These are phyloP conservation scores for Vigna trinervia DNA, from an alignment of 306 rosid genomes.

Conservation along the genomic window DNA sequence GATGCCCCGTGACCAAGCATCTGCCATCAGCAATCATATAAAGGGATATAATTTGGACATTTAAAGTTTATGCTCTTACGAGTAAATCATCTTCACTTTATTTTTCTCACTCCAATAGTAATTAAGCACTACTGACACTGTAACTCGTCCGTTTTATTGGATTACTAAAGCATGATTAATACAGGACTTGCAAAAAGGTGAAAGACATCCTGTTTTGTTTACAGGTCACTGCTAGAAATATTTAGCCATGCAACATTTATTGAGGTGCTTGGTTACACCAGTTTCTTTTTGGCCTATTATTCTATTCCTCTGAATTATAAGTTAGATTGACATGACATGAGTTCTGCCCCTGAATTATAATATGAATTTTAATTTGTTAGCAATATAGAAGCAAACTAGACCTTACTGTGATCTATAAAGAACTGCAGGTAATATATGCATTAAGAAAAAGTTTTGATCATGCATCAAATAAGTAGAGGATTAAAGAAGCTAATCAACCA, in stretches of 20 bases:
- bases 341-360: constrained; percentile 2
- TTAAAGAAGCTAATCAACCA: not conserved
- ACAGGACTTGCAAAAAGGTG: constrained; percentile 13
- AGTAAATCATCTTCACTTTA: constrained; percentile 5
- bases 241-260: constrained; percentile 15
- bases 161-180: constrained; percentile 18
- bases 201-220: constrained; percentile 23
- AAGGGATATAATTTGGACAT: constrained; percentile 25
- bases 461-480: not conserved
- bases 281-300: constrained; percentile 8
- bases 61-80: constrained; percentile 18
- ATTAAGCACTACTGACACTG: not conserved
- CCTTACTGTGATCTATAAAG: not conserved
- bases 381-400: constrained; percentile 15
- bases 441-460: not conserved
- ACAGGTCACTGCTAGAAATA: constrained; percentile 27
- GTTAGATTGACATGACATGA: constrained; percentile 34
- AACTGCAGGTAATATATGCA: not conserved
- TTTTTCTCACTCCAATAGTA: not conserved
- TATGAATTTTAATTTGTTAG: not conserved
- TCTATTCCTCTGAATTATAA: constrained; percentile 6
- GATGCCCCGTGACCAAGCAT: constrained; percentile 81
- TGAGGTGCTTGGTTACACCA: constrained; percentile 1
- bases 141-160: not conserved
- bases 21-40: constrained; percentile 58